Percentiles rank a stretch among this genome's conserved stretches.
phyloP scores from a whole-genome alignment of 352 stramenopile species.

The Globisporangium echinulatum region DNA sequence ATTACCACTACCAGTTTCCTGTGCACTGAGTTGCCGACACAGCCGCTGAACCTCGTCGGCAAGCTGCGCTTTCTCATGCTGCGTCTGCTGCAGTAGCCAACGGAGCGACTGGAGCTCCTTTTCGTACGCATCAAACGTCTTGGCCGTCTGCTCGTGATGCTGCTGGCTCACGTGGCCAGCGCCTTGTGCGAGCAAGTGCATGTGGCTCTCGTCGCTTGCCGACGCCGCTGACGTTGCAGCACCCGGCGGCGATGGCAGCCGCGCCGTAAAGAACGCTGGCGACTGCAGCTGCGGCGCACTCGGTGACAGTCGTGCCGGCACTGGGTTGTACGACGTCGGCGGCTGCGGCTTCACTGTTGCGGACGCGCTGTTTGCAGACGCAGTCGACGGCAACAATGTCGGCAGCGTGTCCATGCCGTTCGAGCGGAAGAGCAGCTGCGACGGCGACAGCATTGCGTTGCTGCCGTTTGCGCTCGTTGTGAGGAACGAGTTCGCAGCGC shows the following conservation, averaged over 20 bases:
- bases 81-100: slow-evolving; percentile 63
- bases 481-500: slow-evolving; percentile 11
- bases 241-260: slow-evolving; percentile 17
- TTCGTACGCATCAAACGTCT: slow-evolving; percentile 51
- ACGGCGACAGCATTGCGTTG: slow-evolving; percentile 23
- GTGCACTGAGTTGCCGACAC: slow-evolving; percentile 32
- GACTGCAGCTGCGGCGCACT: slow-evolving; percentile 13
- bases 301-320: slow-evolving; percentile 16
- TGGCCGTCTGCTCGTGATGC: slow-evolving; percentile 20
- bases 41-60: slow-evolving; percentile 63
- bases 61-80: slow-evolving; percentile 63
- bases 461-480: neutral
- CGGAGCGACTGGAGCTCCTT: slow-evolving; percentile 59
- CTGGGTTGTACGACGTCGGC: slow-evolving; percentile 6
- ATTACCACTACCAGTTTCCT: no score
- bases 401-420: slow-evolving; percentile 39
- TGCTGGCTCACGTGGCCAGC: slow-evolving; percentile 61
- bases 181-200: slow-evolving; percentile 60
- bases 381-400: slow-evolving; percentile 41
- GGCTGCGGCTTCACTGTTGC: slow-evolving; percentile 13
- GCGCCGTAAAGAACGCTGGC: slow-evolving; percentile 34
- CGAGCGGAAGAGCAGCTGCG: slow-evolving; percentile 32
- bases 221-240: slow-evolving; percentile 2
- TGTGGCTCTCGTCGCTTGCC: slow-evolving; percentile 37
- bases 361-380: slow-evolving; percentile 3